These are phyloP conservation scores for Anaeromyces robustus DNA, from an alignment of 192 early-diverging fungal genomes.

Conservation along the genomic window DNA sequence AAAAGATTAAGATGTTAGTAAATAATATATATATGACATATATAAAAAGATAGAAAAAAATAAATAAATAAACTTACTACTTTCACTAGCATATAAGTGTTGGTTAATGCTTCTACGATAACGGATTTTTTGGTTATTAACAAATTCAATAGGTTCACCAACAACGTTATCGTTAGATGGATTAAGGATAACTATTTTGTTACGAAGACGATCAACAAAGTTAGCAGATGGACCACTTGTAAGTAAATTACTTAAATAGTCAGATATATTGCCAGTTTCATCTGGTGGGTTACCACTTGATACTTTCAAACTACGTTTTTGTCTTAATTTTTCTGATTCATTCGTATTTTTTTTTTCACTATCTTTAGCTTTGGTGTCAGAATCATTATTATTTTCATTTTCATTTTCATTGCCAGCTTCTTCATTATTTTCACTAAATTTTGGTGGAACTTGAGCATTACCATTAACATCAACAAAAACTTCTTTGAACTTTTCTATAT, in stretches of 20 bases:
- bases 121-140: too few relatives aligned
- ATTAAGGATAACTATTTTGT: background rate
- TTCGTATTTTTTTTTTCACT: background rate
- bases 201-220: background rate
- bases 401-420: background rate
- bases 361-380: too few relatives aligned
- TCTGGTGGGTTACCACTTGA: background rate
- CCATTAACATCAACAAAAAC: background rate
- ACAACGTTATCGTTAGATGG: background rate
- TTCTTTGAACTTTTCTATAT: background rate
- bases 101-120: background rate
- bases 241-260: background rate
- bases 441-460: background rate
- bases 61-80: background rate
- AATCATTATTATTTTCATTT: background rate
- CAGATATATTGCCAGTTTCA: background rate
- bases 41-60: too few relatives aligned
- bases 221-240: background rate
- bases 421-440: too few relatives aligned
- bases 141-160: background rate
- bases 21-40: too few relatives aligned
- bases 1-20: too few relatives aligned
- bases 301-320: background rate
- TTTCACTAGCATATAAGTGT: background rate
- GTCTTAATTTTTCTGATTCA: background rate